Evolutionary conservation across 768 basidiomycete genomes (phyloP).

Genomic region (Serendipita vermifera): DNA sequence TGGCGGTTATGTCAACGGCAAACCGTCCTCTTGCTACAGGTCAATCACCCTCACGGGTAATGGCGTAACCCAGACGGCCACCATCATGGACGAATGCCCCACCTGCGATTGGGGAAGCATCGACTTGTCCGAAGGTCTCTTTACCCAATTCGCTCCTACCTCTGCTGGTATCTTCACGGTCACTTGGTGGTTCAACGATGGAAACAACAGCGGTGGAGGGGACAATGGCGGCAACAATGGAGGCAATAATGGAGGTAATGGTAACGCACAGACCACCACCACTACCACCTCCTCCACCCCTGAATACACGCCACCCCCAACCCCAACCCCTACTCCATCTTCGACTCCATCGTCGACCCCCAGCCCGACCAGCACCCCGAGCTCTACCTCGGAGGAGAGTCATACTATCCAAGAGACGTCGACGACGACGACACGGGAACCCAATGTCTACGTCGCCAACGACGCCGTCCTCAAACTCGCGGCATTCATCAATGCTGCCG

Average conservation of each 20-base stretch:
- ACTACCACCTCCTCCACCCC: background rate
- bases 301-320: background rate
- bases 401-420: background rate
- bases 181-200: constrained; percentile 3
- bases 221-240: too few species aligned
- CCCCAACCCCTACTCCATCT: background rate
- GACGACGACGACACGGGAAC: background rate
- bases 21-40: too few species aligned
- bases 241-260: too few species aligned
- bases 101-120: constrained; percentile 7
- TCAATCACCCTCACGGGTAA: background rate
- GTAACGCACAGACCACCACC: too few species aligned
- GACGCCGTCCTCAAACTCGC: background rate
- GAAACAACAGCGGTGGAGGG: too few species aligned
- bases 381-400: background rate
- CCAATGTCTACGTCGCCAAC: background rate
- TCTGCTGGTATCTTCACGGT: constrained; percentile 9
- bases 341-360: background rate
- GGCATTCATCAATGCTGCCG: background rate
- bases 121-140: constrained; percentile 9
- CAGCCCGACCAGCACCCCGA: background rate
- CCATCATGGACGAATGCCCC: constrained; percentile 8
- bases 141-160: background rate
- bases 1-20: too few species aligned
- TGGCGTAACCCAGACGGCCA: background rate